Percentiles rank a stretch among this genome's conserved stretches.
Evolutionary conservation across 768 basidiomycete species (phyloP).

Genomic region (Tricholoma terreum): DNA sequence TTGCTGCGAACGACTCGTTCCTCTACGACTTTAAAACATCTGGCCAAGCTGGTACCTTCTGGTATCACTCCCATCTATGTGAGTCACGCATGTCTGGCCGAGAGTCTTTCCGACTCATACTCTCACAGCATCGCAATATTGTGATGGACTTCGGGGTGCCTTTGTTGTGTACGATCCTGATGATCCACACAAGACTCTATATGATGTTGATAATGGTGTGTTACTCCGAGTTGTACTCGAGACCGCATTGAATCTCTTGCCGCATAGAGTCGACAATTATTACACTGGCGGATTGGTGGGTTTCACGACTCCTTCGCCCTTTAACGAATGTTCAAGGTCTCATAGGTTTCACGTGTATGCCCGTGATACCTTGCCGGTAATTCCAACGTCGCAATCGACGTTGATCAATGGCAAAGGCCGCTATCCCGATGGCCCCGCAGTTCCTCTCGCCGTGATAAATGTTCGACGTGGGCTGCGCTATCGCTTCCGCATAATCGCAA

Average conservation of each 20-base stretch:
- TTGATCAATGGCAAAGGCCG: conserved; percentile 41
- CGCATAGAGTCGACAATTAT: conserved; percentile 38
- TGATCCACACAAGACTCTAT: conserved; percentile 7
- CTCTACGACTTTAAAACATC: conserved; percentile 28
- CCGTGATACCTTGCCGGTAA: neutral
- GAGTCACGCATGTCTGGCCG: neutral
- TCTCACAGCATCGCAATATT: conserved; percentile 5
- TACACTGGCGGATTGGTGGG: conserved; percentile 37
- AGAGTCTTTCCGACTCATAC: conserved; percentile 16
- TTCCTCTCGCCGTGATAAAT: conserved; percentile 30
- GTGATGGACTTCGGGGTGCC: neutral
- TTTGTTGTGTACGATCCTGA: neutral
- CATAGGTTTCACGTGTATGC: conserved; percentile 17
- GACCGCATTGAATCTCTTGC: neutral
- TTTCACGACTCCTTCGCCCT: neutral
- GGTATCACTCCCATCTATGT: conserved; percentile 24
- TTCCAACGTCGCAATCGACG: conserved; percentile 13
- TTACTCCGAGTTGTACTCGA: neutral
- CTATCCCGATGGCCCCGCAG: conserved; percentile 20
- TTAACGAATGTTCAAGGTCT: neutral
- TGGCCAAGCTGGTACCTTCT: conserved; percentile 32
- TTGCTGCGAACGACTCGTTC: conserved; percentile 27
- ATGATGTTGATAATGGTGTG: conserved; percentile 18
- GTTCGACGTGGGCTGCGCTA: conserved; percentile 33
- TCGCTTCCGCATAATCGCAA: conserved; percentile 34